Percentiles rank a stretch among this genome's conserved stretches.
phyloP scores from a whole-genome alignment of 305 asterid genomes.

The Solanum chacoense region DNA sequence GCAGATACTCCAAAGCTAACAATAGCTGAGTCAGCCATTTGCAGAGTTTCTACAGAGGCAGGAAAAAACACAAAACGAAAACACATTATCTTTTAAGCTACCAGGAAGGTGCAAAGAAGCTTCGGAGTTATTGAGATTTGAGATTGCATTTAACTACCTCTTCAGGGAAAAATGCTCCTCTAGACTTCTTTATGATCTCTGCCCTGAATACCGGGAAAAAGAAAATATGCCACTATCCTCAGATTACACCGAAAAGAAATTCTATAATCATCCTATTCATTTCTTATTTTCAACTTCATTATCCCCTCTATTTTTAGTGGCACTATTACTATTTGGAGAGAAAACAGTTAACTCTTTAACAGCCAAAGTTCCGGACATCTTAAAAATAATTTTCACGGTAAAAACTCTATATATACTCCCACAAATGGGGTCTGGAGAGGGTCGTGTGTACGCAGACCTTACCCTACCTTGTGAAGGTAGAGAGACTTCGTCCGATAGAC shows the following conservation, averaged over 20 bases:
- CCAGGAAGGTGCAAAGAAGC: not conserved
- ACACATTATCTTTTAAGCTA: not conserved
- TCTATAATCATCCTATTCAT: not conserved
- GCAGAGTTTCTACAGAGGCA: slow-evolving; percentile 54
- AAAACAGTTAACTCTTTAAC: not conserved
- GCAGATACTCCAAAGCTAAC: slow-evolving; percentile 77
- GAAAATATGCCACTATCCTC: not conserved
- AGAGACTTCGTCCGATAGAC: not conserved
- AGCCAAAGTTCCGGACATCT: not conserved
- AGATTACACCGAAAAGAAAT: not conserved
- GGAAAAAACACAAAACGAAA: slow-evolving; percentile 7
- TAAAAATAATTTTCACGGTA: not conserved
- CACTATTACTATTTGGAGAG: not conserved
- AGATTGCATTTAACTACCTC: slow-evolving; percentile 41
- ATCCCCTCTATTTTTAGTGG: not conserved
- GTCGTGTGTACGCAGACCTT: not conserved
- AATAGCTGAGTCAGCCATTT: slow-evolving; percentile 83
- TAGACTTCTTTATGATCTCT: slow-evolving; percentile 51
- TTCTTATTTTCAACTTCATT: not conserved
- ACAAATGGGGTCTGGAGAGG: not conserved
- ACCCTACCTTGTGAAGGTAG: not conserved
- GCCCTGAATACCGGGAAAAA: slow-evolving; percentile 36
- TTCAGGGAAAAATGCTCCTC: slow-evolving; percentile 69
- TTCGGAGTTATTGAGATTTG: not conserved
- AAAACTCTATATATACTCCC: not conserved